Evolutionary conservation across 2,329 filamentous ascomycete species (phyloP).

Genomic region (Cryphonectria radicalis): DNA sequence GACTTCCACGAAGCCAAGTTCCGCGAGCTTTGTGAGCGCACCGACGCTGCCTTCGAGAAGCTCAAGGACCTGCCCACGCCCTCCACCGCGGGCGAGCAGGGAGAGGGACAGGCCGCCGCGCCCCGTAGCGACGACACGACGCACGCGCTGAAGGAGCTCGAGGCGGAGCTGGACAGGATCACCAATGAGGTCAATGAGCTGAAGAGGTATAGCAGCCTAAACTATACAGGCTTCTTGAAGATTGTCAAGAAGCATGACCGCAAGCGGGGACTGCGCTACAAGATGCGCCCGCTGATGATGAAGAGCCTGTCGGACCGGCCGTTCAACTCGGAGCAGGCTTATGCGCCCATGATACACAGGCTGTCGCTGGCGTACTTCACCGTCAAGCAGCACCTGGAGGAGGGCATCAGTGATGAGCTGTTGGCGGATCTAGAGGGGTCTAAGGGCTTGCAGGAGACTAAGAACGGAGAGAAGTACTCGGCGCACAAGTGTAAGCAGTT

Average conservation of each 20-base stretch:
- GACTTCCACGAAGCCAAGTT: slow-evolving; percentile 84
- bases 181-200: slow-evolving; percentile 90
- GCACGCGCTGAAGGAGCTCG: slow-evolving; percentile 69
- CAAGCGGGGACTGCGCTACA: slow-evolving; percentile 84
- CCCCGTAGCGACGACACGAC: slow-evolving; percentile 54
- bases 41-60: slow-evolving; percentile 65
- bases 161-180: slow-evolving; percentile 82
- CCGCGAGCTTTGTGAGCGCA: slow-evolving; percentile 56
- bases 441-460: slow-evolving; percentile 47
- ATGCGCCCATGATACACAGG: slow-evolving; percentile 86
- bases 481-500: slow-evolving; percentile 77
- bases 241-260: slow-evolving; percentile 99
- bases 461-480: slow-evolving; percentile 74
- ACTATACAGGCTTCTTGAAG: slow-evolving; percentile 97
- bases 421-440: slow-evolving; percentile 28
- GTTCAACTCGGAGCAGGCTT: slow-evolving; percentile 90
- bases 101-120: slow-evolving; percentile 37
- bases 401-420: slow-evolving; percentile 40
- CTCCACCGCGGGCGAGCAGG: slow-evolving; percentile 54
- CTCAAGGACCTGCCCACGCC: slow-evolving; percentile 75
- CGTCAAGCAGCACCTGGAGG: slow-evolving; percentile 81
- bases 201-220: slow-evolving; percentile 93
- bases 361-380: slow-evolving; percentile 96
- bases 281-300: slow-evolving; percentile 88
- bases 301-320: slow-evolving; percentile 85